Evolutionary conservation across 257 asterid species (phyloP), one percentile per base, ranked within the genome.

Genomic region (Rauvolfia tetraphylla): DNA sequence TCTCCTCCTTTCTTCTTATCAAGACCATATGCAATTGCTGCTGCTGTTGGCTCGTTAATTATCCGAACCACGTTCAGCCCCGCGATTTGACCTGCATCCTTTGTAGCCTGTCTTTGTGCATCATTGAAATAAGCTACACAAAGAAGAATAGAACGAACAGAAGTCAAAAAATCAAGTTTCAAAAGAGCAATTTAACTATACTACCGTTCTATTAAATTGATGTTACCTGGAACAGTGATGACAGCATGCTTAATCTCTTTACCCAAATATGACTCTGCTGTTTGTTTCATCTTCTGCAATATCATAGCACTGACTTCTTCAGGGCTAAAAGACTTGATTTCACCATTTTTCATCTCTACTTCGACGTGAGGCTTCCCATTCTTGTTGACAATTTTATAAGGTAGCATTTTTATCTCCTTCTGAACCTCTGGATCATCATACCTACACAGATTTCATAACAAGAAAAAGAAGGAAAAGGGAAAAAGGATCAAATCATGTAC

Each of bases 1-100:
- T 81, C 85, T 9, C 88, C 88, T 42, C 7, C 6, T 0, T 81
- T 72, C 31, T 81, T 82, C 82, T 79, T 84, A 77, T 38, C 80
- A 54, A 84, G 84, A 17, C 88, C 88, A 58, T 84, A 84, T 1
- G 88, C 83, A 29, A 84, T 84, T 1, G 85, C 88, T 48, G 85
- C 88, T 44, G 88, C 88, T 1, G 87, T 84, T 0, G 85, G 85
- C 68, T 84, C 85, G 3, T 84, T 84, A 12, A 84, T 84, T 33
- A 84, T 81, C 23, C 87, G 76, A 83, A 81, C 72, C 53, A 84
- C 83, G 1, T 84, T 84, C 4, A 84, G 79, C 34, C 87, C 87
- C 1, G 87, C 66, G 34, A 84, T 84, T 2, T 59, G 75, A 5
- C 87, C 87, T 9, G 87, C 87, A 75, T 84, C 87, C 72, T 84